phyloP scores from a whole-genome alignment of 768 basidiomycete genomes.

The Hypholoma fasciculare region DNA sequence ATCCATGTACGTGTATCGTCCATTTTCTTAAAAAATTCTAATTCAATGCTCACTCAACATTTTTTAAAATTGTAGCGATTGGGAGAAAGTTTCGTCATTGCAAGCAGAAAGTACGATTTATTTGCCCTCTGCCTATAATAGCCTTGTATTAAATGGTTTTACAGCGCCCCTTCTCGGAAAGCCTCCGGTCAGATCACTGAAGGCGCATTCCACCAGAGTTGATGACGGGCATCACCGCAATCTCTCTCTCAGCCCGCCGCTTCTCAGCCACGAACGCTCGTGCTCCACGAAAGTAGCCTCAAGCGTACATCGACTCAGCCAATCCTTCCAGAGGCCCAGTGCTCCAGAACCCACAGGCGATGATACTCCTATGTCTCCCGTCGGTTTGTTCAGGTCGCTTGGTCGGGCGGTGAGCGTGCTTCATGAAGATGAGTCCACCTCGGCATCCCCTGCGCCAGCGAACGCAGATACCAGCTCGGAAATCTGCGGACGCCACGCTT shows the following conservation, averaged over 20 bases:
- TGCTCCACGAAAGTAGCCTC: neutral
- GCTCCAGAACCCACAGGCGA: neutral
- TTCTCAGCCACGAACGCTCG: slow-evolving; percentile 2
- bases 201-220: neutral
- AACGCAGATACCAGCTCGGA: neutral
- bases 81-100: slow-evolving; percentile 35
- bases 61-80: slow-evolving; percentile 30
- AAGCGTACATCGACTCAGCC: neutral
- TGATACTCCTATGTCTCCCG: neutral
- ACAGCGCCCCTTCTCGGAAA: neutral
- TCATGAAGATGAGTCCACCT: slow-evolving; percentile 18
- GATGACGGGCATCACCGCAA: slow-evolving; percentile 7
- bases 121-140: neutral
- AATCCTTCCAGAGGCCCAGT: neutral
- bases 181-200: slow-evolving; percentile 3
- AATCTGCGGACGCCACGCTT: neutral
- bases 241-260: slow-evolving; percentile 8
- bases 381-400: slow-evolving; percentile 9
- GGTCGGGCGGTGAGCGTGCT: slow-evolving; percentile 7
- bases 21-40: slow-evolving; percentile 9
- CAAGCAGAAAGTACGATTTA: slow-evolving; percentile 23
- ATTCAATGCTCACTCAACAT: neutral
- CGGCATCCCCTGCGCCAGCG: slow-evolving; percentile 11
- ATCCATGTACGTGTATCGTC: slow-evolving; percentile 37
- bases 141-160: neutral